Evolutionary conservation across 1,284 basidiomycete species (phyloP).

Genomic region (Ustilago loliicola): DNA sequence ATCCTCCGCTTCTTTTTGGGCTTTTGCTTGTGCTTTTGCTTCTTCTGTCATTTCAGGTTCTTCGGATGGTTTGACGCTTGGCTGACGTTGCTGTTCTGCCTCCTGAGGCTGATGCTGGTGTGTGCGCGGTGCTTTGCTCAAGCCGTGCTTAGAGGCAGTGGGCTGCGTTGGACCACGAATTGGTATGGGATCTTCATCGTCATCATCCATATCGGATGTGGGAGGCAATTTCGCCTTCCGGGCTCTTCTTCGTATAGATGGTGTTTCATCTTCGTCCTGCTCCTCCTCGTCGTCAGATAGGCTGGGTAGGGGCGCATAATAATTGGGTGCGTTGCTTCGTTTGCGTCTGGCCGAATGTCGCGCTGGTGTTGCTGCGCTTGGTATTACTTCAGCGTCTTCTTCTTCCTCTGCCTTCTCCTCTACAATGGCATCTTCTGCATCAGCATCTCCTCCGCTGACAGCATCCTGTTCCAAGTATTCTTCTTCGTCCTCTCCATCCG

Average conservation of each 20-base stretch:
- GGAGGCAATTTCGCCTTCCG: conserved; percentile 12
- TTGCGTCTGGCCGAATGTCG: conserved; percentile 25
- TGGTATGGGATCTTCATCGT: background rate
- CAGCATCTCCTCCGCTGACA: conserved; percentile 10
- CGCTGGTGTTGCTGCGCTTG: conserved; percentile 1
- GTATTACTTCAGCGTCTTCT: background rate
- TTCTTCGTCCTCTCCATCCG: conserved; percentile 35
- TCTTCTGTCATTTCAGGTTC: conserved; percentile 38
- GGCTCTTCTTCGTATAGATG: conserved; percentile 21
- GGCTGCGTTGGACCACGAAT: background rate
- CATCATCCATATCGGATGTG: conserved; percentile 27
- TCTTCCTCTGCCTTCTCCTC: background rate
- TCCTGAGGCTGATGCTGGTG: background rate
- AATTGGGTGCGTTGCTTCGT: conserved; percentile 23
- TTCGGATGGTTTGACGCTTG: conserved; percentile 9
- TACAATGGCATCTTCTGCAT: no score
- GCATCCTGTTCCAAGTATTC: conserved; percentile 26
- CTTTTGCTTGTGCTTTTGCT: conserved; percentile 30
- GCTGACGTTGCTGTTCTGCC: background rate
- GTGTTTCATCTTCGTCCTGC: conserved; percentile 27
- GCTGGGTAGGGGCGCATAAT: conserved; percentile 17
- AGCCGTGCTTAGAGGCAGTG: background rate
- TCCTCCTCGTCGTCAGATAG: conserved; percentile 37
- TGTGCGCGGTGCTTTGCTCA: conserved; percentile 10
- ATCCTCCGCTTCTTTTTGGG: conserved; percentile 50